Conservation (phyloP, 2,329 filamentous ascomycete species). For the Hypoxylon sp. region DNA sequence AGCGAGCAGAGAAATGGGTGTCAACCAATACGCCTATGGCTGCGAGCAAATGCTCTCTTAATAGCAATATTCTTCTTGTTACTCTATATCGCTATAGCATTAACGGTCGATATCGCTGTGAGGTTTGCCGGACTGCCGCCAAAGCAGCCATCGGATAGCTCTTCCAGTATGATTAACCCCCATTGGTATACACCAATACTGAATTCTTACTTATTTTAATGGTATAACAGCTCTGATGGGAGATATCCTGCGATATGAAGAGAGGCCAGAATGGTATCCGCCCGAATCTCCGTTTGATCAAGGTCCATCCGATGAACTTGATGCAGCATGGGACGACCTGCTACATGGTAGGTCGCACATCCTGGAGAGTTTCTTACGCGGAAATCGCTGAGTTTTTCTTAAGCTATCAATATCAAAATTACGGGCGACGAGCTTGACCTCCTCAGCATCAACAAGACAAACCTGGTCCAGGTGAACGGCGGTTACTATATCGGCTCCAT, state of each 20-base stretch:
- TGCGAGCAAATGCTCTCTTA: conserved; percentile 8
- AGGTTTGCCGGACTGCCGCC: background rate
- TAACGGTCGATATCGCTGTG: conserved; percentile 22
- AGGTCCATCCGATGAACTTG: conserved; percentile 26
- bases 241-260: conserved; percentile 18
- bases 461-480: conserved; percentile 43
- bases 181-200: background rate
- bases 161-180: conserved; percentile 1
- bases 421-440: conserved; percentile 22
- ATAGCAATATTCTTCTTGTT: conserved; percentile 21
- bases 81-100: conserved; percentile 23
- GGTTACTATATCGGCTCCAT: conserved; percentile 37
- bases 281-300: conserved; percentile 16
- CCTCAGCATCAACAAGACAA: conserved; percentile 33
- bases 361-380: background rate
- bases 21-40: conserved; percentile 6
- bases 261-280: conserved; percentile 27
- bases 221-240: conserved; percentile 12
- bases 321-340: conserved; percentile 28
- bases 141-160: background rate
- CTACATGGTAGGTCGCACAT: conserved; percentile 10
- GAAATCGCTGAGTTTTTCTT: background rate
- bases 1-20: background rate
- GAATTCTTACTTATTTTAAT: conserved; percentile 5
- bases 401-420: conserved; percentile 39